Base-by-base conservation (phyloP, 768 basidiomycete species). In the Hysterangium stoloniferum region DNA sequence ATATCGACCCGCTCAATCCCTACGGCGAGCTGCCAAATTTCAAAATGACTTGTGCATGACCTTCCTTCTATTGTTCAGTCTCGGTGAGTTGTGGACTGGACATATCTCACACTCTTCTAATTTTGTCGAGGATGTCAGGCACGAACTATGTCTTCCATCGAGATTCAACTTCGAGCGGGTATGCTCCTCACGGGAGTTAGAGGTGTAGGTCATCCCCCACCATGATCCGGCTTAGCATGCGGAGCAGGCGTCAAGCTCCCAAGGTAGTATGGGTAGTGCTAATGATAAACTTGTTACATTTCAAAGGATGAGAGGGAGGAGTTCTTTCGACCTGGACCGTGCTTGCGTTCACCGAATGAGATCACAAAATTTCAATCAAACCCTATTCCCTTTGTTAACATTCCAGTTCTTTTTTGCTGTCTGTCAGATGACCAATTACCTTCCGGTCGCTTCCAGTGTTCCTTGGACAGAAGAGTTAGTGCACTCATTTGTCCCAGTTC, bases 241-340 rank as follows among this genome's bases (percentile, higher is more conserved):
- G n/a, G n/a, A n/a, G n/a, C n/a, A n/a, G n/a, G n/a, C n/a, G n/a
- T n/a, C n/a, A n/a, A n/a, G n/a, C n/a, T n/a, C 42, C 12, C 12
- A 27, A 28, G 42, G 42, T 17, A 17, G 42, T 44, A 27, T 27
- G 19, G 42, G 42, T 7, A 19, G 22, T 27, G 42, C 42, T 22
- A 27, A 27, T 29, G 22, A 19, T 11, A 19, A 44, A 27, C 22
- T 44, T 27, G 42, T 19, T 8, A 44, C 42, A 44, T 19, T 27
- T 29, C 33, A 17, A 9, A 17, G 33, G 9, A 34, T 9, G 17
- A 34, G 11, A 44, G 42, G 42, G 42, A 7, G 29, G 22, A 7
- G 42, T 44, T 6, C n/a, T n/a, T n/a, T 22, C 42, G 24, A 44
- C 42, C 11, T 44, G 42, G 42, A 44, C 42, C 6, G 42, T 44